Evolutionary conservation across 2,329 filamentous ascomycete species (phyloP).

Genomic region (Venturia asperata): DNA sequence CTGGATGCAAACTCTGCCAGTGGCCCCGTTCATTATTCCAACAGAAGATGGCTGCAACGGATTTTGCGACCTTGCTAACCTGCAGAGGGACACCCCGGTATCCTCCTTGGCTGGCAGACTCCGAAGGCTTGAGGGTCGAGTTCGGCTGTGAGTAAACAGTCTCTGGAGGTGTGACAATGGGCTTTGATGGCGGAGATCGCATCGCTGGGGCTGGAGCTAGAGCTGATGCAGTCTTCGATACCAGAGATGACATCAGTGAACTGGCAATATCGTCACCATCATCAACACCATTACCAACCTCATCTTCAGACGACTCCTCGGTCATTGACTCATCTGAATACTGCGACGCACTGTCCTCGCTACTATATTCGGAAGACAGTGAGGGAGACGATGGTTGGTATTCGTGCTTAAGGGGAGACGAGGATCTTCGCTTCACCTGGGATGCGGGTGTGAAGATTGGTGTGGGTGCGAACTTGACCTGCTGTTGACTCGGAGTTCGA

Average conservation of each 20-base stretch:
- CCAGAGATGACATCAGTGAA: slow-evolving; percentile 10
- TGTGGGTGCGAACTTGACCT: slow-evolving; percentile 38
- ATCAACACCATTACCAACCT: slow-evolving; percentile 45
- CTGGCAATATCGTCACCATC: slow-evolving; percentile 34
- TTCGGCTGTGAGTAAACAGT: slow-evolving; percentile 38
- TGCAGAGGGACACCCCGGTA: slow-evolving; percentile 47
- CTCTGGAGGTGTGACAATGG: neutral
- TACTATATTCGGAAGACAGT: slow-evolving; percentile 41
- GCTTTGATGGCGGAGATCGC: neutral
- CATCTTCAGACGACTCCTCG: slow-evolving; percentile 50
- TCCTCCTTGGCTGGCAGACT: slow-evolving; percentile 72
- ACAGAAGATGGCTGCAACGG: slow-evolving; percentile 53
- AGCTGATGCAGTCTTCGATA: neutral
- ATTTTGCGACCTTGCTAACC: slow-evolving; percentile 44
- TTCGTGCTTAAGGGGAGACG: slow-evolving; percentile 93
- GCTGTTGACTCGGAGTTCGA: slow-evolving; percentile 45
- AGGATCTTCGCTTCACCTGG: slow-evolving; percentile 59
- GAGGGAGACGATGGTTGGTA: slow-evolving; percentile 79
- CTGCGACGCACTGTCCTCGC: slow-evolving; percentile 44
- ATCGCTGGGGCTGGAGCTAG: neutral
- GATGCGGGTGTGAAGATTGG: slow-evolving; percentile 44
- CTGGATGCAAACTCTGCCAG: slow-evolving; percentile 55
- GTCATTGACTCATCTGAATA: slow-evolving; percentile 47
- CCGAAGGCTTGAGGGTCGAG: slow-evolving; percentile 59
- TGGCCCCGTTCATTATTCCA: slow-evolving; percentile 54